phyloP scores from a whole-genome alignment of 2,329 filamentous ascomycete genomes.

The Fusarium anguioides region DNA sequence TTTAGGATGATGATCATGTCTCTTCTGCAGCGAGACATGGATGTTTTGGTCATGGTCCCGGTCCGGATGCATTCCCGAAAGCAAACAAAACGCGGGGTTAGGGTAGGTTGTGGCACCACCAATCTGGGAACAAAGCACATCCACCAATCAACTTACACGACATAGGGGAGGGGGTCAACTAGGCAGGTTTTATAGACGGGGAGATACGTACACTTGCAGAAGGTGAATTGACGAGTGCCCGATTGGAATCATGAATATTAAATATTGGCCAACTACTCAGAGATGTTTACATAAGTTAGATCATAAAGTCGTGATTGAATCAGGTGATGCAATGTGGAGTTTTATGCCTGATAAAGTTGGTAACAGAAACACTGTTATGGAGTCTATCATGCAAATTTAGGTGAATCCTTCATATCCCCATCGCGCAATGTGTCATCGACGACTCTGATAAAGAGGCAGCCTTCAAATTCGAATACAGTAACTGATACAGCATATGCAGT shows the following conservation, averaged over 20 bases:
- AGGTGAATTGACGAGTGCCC: background rate
- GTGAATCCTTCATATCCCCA: background rate
- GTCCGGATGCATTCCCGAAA: slow-evolving; percentile 24
- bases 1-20: slow-evolving; percentile 25
- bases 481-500: slow-evolving; percentile 1
- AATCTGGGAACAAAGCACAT: slow-evolving; percentile 14
- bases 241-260: background rate
- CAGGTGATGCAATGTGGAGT: slow-evolving; percentile 14
- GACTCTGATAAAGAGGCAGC: slow-evolving; percentile 21
- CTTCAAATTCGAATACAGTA: slow-evolving; percentile 1
- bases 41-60: slow-evolving; percentile 23
- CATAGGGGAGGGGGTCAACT: background rate
- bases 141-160: slow-evolving; percentile 48
- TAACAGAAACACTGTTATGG: background rate
- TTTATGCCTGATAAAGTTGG: background rate
- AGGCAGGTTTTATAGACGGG: background rate
- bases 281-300: too few relatives aligned
- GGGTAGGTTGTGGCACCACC: slow-evolving; percentile 8
- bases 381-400: slow-evolving; percentile 18
- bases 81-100: slow-evolving; percentile 36
- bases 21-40: slow-evolving; percentile 14
- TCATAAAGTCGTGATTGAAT: background rate
- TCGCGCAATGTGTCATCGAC: slow-evolving; percentile 10
- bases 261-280: background rate
- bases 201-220: slow-evolving; percentile 8